Evolutionary conservation across 257 asterid species (phyloP), one percentile per base, ranked within the genome.

Genomic region (Solanum okadae): DNA sequence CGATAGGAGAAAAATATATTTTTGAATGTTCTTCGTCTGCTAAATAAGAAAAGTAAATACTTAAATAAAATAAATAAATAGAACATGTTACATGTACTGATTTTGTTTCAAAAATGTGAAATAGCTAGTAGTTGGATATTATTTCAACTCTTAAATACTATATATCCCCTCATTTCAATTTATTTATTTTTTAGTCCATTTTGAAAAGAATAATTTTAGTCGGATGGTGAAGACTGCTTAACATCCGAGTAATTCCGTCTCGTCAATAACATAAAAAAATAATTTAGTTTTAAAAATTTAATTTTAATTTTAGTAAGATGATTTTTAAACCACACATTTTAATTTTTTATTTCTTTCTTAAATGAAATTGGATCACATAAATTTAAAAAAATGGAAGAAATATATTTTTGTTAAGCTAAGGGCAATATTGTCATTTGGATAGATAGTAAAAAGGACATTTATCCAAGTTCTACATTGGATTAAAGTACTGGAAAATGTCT

Each of bases 401-500:
- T 49, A 10, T 2, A 14, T 16, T 27, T 76, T 78, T 35, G 63
- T 76, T 44, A 37, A 38, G 38, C 31, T 18, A 27, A 78, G 86
- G 88, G 33, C 42, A 86, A 27, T 85, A 56, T 88, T 75, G 93
- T 90, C 91, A 90, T 87, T 87, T 90, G 91, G 86, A 23, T 87
- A 83, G 87, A 89, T 82, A 46, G 13, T 52, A 42, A 22, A 42
- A 49, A 85, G 29, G 56, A 76, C 88, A 87, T 67, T 38, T 37
- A 46, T 81, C 86, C 70, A 18, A 56, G 6, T 87, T 90, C 86
- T 44, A 8, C 46, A 49, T 37, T 86, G 35, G 88, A 83, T 86
- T 87, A 86, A 90, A 44, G 56, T 76, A 91, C 91, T 94, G 95
- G 92, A 89, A 89, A 91, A 75, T 88, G 91, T 93, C 96, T 95